phyloP scores from a whole-genome alignment of 352 stramenopile genomes.

The Globisporangium camurandrum region DNA sequence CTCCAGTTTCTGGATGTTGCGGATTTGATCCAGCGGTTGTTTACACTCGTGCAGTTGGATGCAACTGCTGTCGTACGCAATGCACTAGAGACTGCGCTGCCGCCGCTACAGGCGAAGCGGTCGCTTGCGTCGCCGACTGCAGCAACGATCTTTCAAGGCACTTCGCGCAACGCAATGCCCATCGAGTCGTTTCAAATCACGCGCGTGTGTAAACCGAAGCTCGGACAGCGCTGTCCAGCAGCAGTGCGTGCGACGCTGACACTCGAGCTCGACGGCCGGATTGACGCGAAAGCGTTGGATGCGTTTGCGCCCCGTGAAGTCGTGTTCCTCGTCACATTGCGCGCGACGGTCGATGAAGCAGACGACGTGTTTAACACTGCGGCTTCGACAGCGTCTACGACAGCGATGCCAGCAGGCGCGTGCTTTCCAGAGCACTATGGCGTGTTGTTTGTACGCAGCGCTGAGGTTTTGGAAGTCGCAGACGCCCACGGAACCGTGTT shows the following conservation, averaged over 20 bases:
- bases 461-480: constrained; percentile 70
- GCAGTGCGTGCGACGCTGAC: constrained; percentile 83
- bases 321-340: constrained; percentile 90
- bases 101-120: constrained; percentile 44
- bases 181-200: constrained; percentile 51
- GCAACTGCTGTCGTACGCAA: constrained; percentile 76
- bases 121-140: constrained; percentile 28
- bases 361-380: constrained; percentile 54
- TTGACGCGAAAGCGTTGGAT: constrained; percentile 78
- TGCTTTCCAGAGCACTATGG: constrained; percentile 86
- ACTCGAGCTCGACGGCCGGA: constrained; percentile 69
- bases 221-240: constrained; percentile 83
- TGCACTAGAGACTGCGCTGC: constrained; percentile 86
- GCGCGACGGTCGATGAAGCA: constrained; percentile 52
- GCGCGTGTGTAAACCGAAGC: constrained; percentile 80
- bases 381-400: constrained; percentile 25
- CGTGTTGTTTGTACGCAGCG: constrained; percentile 68
- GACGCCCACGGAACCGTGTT: constrained; percentile 77
- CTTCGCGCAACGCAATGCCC: constrained; percentile 32
- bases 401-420: constrained; percentile 23
- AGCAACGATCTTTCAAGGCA: constrained; percentile 55
- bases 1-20: constrained; percentile 92
- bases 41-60: constrained; percentile 88
- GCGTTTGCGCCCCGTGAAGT: constrained; percentile 89
- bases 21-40: constrained; percentile 93